phyloP scores from a whole-genome alignment of 371 early-diverging fungal species.

The Nosema bombycis region DNA sequence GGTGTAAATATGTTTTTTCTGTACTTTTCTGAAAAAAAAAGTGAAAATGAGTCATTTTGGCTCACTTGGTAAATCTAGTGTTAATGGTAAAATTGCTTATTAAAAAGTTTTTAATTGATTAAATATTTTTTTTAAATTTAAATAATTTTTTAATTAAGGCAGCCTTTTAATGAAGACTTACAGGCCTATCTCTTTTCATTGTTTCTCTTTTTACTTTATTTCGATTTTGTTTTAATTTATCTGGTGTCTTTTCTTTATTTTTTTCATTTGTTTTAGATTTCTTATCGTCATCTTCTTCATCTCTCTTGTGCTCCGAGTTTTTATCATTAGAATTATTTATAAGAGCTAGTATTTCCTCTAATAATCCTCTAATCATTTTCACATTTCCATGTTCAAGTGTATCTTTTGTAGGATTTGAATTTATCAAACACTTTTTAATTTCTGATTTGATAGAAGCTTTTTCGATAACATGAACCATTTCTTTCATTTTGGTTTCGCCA shows the following conservation, averaged over 20 bases:
- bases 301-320: background rate
- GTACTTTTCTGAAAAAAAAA: conserved; percentile 1
- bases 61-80: too few species aligned
- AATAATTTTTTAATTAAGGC: background rate
- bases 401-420: too few species aligned
- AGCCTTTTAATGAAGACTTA: background rate
- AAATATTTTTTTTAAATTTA: background rate
- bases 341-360: background rate
- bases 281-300: background rate
- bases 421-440: too few species aligned
- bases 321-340: background rate
- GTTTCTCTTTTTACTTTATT: background rate
- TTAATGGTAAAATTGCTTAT: background rate
- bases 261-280: background rate
- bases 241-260: background rate
- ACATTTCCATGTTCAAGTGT: too few species aligned
- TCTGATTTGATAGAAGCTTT: too few species aligned
- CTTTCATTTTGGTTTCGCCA: background rate
- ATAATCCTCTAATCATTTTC: too few species aligned
- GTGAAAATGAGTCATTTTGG: too few species aligned
- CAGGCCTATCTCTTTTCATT: background rate
- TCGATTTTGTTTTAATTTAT: background rate
- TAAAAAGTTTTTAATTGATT: background rate
- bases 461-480: too few species aligned
- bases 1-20: too few species aligned